These are phyloP conservation scores for Penicillium turbatum DNA, from an alignment of 495 filamentous ascomycete genomes.

Conservation along the genomic window DNA sequence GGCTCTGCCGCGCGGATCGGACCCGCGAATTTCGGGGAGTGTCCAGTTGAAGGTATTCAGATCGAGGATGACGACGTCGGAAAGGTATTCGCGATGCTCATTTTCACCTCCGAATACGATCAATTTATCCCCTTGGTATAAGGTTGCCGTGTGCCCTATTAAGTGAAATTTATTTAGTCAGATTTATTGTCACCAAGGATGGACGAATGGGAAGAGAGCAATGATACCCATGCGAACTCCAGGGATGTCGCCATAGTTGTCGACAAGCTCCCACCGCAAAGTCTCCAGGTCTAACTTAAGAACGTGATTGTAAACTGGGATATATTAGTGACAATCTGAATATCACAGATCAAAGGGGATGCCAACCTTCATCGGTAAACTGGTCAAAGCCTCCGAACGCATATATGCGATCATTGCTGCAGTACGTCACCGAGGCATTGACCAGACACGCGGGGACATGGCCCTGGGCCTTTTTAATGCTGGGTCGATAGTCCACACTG, in stretches of 20 bases:
- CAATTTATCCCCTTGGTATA: constrained; percentile 91
- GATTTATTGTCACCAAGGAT: background rate
- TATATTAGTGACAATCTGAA: constrained; percentile 11
- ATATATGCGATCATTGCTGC: constrained; percentile 92
- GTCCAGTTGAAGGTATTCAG: constrained; percentile 91
- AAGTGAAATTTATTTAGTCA: constrained; percentile 5
- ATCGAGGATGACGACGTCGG: constrained; percentile 94
- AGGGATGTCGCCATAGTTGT: constrained; percentile 98
- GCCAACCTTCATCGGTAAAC: constrained; percentile 84
- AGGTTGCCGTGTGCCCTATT: constrained; percentile 86
- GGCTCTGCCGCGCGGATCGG: constrained; percentile 80
- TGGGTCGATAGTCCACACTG: constrained; percentile 70
- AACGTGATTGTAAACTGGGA: constrained; percentile 91
- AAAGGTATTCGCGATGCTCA: constrained; percentile 91
- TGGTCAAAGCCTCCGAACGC: constrained; percentile 99
- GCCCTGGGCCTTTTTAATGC: constrained; percentile 74
- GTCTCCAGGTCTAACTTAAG: constrained; percentile 78
- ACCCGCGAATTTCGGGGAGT: constrained; percentile 78
- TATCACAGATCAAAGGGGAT: background rate
- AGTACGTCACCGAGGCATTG: constrained; percentile 96
- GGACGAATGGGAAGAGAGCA: constrained; percentile 24
- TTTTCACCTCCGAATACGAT: constrained; percentile 97
- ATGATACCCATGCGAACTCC: constrained; percentile 88
- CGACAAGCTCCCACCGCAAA: constrained; percentile 89
- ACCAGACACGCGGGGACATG: constrained; percentile 91